A percentile compares a stretch with the other conserved stretches of the same genome.
phyloP scores from a whole-genome alignment of 108 stramenopile species.

The Skeletonema marinoi region DNA sequence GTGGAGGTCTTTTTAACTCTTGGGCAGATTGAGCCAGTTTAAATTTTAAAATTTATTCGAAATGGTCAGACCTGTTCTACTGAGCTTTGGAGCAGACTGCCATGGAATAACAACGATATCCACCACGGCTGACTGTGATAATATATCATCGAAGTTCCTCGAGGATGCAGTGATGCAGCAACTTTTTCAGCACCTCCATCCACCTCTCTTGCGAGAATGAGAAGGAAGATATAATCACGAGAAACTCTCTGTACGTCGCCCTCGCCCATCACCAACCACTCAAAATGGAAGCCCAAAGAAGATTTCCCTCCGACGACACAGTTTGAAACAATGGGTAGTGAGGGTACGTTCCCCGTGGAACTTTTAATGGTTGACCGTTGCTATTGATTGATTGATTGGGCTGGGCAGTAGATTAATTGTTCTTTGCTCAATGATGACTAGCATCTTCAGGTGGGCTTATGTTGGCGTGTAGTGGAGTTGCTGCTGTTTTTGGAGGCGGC shows the following conservation, averaged over 20 bases:
- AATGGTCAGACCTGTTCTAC: too few relatives aligned
- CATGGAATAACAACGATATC: too few relatives aligned
- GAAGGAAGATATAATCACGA: too few relatives aligned
- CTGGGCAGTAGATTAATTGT: neutral
- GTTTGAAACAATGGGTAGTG: neutral
- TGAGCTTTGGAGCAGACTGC: too few relatives aligned
- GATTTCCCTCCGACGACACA: neutral
- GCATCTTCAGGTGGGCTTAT: neutral
- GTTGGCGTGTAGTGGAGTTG: neutral
- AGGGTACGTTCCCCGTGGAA: constrained; percentile 2
- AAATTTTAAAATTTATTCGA: too few relatives aligned
- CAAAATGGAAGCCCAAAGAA: neutral
- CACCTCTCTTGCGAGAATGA: too few relatives aligned
- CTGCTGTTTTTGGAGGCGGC: neutral
- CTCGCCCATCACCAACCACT: neutral
- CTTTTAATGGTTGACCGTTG: neutral
- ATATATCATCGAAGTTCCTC: neutral
- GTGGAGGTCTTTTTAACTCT: too few relatives aligned
- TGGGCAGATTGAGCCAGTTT: too few relatives aligned
- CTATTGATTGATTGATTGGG: neutral
- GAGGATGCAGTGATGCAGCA: too few relatives aligned
- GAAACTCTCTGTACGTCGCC: neutral
- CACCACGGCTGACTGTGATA: too few relatives aligned
- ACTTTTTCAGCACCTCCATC: too few relatives aligned
- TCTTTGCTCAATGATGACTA: too few relatives aligned